Base-by-base conservation (phyloP, 2,329 filamentous ascomycete species). In the Colletotrichum sp. region DNA sequence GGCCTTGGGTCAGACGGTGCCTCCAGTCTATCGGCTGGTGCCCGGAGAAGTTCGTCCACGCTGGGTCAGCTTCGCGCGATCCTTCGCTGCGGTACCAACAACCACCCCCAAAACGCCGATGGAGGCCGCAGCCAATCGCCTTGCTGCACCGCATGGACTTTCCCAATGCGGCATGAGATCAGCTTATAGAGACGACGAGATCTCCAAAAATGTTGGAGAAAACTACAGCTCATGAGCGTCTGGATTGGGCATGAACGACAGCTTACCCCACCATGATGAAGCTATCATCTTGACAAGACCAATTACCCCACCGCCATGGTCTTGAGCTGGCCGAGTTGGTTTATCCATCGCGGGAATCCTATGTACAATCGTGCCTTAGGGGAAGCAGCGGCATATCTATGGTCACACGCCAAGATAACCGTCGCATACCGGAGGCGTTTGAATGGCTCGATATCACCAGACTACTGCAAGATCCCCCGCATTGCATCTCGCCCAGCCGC, bases 381-480 rank as follows among this genome's bases (percentile, higher is more conserved):
- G 32, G 32, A 34, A 68, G 30, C 3, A 30, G 39, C 44, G 63
- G 72, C 52, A 52, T 26, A n/a, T 12, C n/a, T 18, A 15, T 44
- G 36, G 39, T 73, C 64, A 60, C 44, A 32, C 39, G 70, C 59
- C 59, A 32, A 34, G 21, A 21, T 44, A 28, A 21, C 24, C 18
- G 24, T 32, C 55, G 52, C 49, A 32, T 16, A n/a, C 62, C 49
- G 65, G 44, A 36, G 15, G 30, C 28, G 24, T n/a, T 34, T 60
- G n/a, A 59, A 60, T 34, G 34, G 73, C 49, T 73, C 70, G 18
- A 24, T 39, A 52, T 69, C 32, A 21, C 64, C 60, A 13, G 44
- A 39, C 64, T 69, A 52, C 74, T 75, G 65, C 71, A 65, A 69
- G 21, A 65, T 39, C 34, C 64, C 69, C 74, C 74, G 59, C 70